Evolutionary conservation across 768 basidiomycete species (phyloP), one percentile per base, ranked within the genome.

Genomic region (Lentinula sp.): DNA sequence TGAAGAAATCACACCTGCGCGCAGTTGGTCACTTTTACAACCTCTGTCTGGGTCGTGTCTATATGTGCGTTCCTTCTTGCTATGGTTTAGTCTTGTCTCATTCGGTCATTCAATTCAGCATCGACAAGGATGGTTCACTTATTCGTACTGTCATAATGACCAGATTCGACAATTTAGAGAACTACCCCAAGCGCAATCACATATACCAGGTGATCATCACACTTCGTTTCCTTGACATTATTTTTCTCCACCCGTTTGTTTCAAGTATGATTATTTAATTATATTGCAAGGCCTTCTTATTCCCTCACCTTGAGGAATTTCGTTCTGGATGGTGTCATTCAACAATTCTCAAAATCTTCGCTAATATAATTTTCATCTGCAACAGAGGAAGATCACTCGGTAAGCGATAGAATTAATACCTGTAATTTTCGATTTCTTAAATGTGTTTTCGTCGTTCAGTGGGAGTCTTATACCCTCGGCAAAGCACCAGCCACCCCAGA

Each of bases 91-190:
- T 52, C 67, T 72, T 71, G 74, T 66, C 63, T 70, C 71, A 75
- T 70, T 64, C 61, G 50, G 53, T 69, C 16, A 21, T 7, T 23
- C 18, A 62, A 66, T 58, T 64, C 76, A 93, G 88, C 86, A 88
- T 70, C 85, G 85, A 66, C 91, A 93, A 78, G 85, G 88, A 42
- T 97, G 95, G 95, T 98, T 98, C 78, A 98, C 95, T 40, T 98
- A 98, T 75, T 88, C 93, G 53, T 97, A 91, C 73, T 94, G 96
- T 77, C 95, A 99, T 76, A 91, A 95, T 73, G 83, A 86, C 56
- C 88, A 97, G 75, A 93, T 98, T 63, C 88, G 95, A 61, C 97
- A 99, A 75, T 99, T 98, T 80, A 90, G 90, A 74, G 94, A 95
- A 72, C 77, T 89, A 62, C 70, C 77, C 65, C 85, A 84, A 69